Conservation (phyloP, 805 yeast genomes). For the Yueomyces sp. region DNA sequence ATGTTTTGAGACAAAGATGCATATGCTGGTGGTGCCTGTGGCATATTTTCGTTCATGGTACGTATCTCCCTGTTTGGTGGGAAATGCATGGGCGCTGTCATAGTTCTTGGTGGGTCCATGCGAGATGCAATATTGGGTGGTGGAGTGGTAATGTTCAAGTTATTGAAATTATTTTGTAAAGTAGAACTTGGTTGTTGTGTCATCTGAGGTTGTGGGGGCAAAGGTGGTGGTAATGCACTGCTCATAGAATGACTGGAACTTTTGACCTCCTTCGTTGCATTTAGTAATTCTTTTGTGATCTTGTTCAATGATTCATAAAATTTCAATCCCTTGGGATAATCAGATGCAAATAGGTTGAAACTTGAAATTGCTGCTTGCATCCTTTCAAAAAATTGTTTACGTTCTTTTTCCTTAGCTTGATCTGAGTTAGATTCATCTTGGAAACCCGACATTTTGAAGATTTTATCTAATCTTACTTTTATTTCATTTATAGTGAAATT, state of each 20-base stretch:
- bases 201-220: neutral
- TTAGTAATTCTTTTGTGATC: slow-evolving; percentile 14
- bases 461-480: slow-evolving; percentile 34
- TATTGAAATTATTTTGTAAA: slow-evolving; percentile 1
- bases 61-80: neutral
- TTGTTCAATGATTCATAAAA: slow-evolving; percentile 42
- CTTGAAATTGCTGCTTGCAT: slow-evolving; percentile 36
- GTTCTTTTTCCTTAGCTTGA: slow-evolving; percentile 22
- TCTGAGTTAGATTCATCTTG: slow-evolving; percentile 28
- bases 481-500: slow-evolving; percentile 33
- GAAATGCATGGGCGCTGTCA: neutral
- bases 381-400: slow-evolving; percentile 27
- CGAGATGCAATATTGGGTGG: slow-evolving; percentile 2
- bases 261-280: slow-evolving; percentile 1
- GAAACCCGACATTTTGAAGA: slow-evolving; percentile 31
- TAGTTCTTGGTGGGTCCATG: neutral
- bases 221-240: slow-evolving; percentile 1
- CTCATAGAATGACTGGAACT: slow-evolving; percentile 2
- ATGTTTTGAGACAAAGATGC: neutral
- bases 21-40: neutral
- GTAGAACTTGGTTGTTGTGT: neutral
- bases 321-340: slow-evolving; percentile 44
- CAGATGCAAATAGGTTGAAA: slow-evolving; percentile 48
- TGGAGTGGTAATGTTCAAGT: slow-evolving; percentile 4
- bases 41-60: neutral